A percentile compares a stretch with the other conserved stretches of the same genome.
Conservation (phyloP, 441 rosid species). For the Viola pubescens region DNA sequence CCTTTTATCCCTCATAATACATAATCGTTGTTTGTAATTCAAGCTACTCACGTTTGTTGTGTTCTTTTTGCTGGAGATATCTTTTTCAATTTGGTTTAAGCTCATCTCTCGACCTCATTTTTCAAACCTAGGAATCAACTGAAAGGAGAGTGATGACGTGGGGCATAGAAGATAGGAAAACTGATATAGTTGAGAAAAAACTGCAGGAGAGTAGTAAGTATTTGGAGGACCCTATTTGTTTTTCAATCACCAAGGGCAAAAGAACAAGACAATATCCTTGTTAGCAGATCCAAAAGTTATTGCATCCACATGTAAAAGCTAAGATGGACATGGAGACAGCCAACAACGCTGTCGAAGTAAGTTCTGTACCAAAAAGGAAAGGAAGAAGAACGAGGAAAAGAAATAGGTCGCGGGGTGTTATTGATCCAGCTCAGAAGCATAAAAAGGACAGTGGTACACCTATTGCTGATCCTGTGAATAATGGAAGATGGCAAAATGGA, state of each 20-base stretch:
- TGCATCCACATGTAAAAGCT: not conserved
- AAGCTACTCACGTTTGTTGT: too few species aligned
- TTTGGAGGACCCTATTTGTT: not conserved
- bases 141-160: not conserved
- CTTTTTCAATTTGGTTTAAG: not conserved
- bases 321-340: constrained; percentile 11
- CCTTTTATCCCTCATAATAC: too few species aligned
- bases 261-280: not conserved
- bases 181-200: not conserved
- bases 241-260: not conserved
- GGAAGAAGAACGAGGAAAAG: constrained; percentile 11
- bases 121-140: not conserved
- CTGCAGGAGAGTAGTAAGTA: too few species aligned
- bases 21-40: too few species aligned
- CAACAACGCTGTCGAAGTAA: constrained; percentile 11
- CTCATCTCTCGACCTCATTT: not conserved
- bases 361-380: constrained; percentile 8
- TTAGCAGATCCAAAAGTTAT: not conserved
- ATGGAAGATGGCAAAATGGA: not conserved
- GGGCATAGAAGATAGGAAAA: not conserved
- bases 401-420: constrained; percentile 9
- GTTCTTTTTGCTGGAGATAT: too few species aligned
- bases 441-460: constrained; percentile 19
- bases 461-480: constrained; percentile 12
- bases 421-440: constrained; percentile 16